Conservation (phyloP, 495 filamentous ascomycete species). For the Penicillium flavigenum region DNA sequence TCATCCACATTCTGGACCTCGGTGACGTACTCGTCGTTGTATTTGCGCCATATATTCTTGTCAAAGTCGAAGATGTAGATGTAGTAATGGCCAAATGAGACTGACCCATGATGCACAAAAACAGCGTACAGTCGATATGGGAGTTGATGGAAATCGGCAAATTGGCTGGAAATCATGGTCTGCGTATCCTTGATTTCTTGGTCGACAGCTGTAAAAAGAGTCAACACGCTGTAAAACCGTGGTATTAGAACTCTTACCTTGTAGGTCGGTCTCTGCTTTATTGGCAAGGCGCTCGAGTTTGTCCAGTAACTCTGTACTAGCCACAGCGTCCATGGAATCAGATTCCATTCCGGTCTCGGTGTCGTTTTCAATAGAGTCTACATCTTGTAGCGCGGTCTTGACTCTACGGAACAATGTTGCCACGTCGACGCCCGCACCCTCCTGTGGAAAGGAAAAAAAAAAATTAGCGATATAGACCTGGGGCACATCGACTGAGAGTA, state of each 20-base stretch:
- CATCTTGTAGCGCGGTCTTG: slow-evolving; percentile 34
- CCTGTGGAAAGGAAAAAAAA: slow-evolving; percentile 22
- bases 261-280: slow-evolving; percentile 36
- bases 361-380: slow-evolving; percentile 21
- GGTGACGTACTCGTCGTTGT: slow-evolving; percentile 84
- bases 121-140: slow-evolving; percentile 87
- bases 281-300: slow-evolving; percentile 37
- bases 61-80: slow-evolving; percentile 93
- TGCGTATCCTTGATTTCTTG: slow-evolving; percentile 50
- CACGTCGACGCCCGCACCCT: slow-evolving; percentile 36
- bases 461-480: not conserved
- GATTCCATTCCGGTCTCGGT: slow-evolving; percentile 10
- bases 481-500: slow-evolving; percentile 1
- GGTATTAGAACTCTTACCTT: slow-evolving; percentile 29
- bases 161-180: slow-evolving; percentile 59
- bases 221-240: slow-evolving; percentile 14
- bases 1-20: slow-evolving; percentile 59
- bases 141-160: slow-evolving; percentile 53
- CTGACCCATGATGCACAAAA: slow-evolving; percentile 79
- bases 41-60: slow-evolving; percentile 79
- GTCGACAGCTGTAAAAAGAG: slow-evolving; percentile 40
- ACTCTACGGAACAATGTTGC: slow-evolving; percentile 32
- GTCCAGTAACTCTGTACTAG: slow-evolving; percentile 30
- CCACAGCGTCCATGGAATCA: slow-evolving; percentile 24
- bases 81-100: slow-evolving; percentile 86